These are phyloP conservation scores for Penicillium desertorum DNA, from an alignment of 495 filamentous ascomycete species.

Conservation along the genomic window DNA sequence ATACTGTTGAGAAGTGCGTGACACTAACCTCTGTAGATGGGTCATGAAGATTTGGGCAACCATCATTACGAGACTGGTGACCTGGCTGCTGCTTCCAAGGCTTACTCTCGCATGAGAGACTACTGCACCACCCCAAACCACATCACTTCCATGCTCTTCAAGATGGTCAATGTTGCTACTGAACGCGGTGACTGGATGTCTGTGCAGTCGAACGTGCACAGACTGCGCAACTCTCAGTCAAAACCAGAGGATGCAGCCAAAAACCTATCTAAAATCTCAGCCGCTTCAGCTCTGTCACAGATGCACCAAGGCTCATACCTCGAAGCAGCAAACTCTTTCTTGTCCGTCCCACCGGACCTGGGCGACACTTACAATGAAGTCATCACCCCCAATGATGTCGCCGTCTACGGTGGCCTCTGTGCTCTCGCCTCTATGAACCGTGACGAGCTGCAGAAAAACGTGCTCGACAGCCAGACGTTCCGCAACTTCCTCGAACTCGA, in stretches of 20 bases:
- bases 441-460: conserved; percentile 64
- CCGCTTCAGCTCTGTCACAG: conserved; percentile 68
- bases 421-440: conserved; percentile 89
- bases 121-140: conserved; percentile 70
- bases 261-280: conserved; percentile 61
- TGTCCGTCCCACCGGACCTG: conserved; percentile 54
- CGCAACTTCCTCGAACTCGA: conserved; percentile 88
- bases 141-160: conserved; percentile 67
- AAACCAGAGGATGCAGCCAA: conserved; percentile 64
- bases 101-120: conserved; percentile 72
- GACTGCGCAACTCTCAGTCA: conserved; percentile 56
- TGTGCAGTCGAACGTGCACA: conserved; percentile 65
- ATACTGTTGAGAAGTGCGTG: not conserved
- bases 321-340: conserved; percentile 72
- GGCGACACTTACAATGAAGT: conserved; percentile 67
- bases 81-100: conserved; percentile 58
- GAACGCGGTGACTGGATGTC: conserved; percentile 67
- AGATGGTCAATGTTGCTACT: conserved; percentile 64
- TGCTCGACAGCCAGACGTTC: conserved; percentile 79
- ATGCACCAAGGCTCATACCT: conserved; percentile 63
- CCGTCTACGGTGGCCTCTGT: conserved; percentile 86
- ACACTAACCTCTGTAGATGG: conserved; percentile 56
- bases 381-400: conserved; percentile 81
- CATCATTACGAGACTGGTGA: conserved; percentile 68
- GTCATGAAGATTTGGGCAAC: conserved; percentile 70